Evolutionary conservation across 345 rosid species (phyloP).

Genomic region (Brassica juncea): DNA sequence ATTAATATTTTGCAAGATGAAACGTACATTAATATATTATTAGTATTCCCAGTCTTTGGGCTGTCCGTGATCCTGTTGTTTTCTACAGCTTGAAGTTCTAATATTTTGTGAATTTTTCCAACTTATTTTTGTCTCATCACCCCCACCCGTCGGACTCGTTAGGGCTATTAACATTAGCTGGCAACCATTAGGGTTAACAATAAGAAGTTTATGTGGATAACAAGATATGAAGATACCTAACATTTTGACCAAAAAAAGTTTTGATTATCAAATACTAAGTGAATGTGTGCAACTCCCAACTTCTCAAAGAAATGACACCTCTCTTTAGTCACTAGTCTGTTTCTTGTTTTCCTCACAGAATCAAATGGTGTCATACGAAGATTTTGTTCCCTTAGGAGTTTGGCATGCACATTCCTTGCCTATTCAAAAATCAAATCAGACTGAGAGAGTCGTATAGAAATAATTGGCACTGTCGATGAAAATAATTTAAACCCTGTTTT

Average conservation of each 20-base stretch:
- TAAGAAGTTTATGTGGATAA: not conserved
- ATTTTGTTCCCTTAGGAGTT: conserved; percentile 14
- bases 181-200: conserved; percentile 10
- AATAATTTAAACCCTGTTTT: no score
- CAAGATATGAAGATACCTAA: conserved; percentile 6
- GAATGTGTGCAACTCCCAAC: conserved; percentile 26
- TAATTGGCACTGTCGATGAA: not conserved
- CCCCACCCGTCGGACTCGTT: no score
- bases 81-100: no score
- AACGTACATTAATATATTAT: not conserved
- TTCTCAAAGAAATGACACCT: conserved; percentile 22
- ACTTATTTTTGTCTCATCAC: no score
- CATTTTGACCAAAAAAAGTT: conserved; percentile 1
- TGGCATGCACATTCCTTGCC: conserved; percentile 7
- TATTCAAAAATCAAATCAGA: not conserved
- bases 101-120: no score
- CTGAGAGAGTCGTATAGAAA: not conserved
- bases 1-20: conserved; percentile 10
- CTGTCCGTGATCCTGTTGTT: no score
- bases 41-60: no score
- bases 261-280: conserved; percentile 9
- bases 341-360: conserved; percentile 29
- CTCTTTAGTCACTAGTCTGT: conserved; percentile 23
- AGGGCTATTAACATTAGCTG: not conserved
- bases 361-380: conserved; percentile 21